These are phyloP conservation scores for Boletus calvinii DNA, from an alignment of 1,284 basidiomycete genomes.

Conservation along the genomic window DNA sequence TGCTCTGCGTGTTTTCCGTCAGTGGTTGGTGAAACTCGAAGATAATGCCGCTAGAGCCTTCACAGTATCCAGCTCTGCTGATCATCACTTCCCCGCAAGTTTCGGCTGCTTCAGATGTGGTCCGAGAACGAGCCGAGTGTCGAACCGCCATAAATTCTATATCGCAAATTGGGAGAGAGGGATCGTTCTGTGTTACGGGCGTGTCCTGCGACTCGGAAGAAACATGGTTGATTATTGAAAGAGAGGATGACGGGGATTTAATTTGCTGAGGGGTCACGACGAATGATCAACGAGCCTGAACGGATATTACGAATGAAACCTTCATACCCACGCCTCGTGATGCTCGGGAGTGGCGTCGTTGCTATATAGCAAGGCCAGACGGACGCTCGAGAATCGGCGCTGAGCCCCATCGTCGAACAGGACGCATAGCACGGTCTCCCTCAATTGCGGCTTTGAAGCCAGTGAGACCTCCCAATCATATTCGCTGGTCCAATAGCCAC, in stretches of 20 bases:
- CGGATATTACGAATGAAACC: background rate
- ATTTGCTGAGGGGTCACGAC: background rate
- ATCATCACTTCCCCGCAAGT: conserved; percentile 6
- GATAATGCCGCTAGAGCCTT: background rate
- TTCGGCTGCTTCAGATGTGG: background rate
- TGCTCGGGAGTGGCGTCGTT: background rate
- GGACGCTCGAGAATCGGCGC: conserved; percentile 10
- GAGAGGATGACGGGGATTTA: background rate
- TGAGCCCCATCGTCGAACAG: conserved; percentile 11
- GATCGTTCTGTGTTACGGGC: background rate
- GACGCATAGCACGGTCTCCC: conserved; percentile 2
- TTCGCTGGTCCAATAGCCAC: conserved; percentile 8
- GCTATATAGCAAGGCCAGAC: conserved; percentile 2
- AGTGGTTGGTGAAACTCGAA: conserved; percentile 9
- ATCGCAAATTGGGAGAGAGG: conserved; percentile 6
- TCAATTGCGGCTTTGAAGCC: background rate
- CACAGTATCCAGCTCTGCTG: background rate
- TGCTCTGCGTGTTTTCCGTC: conserved; percentile 10
- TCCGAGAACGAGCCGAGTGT: conserved; percentile 3
- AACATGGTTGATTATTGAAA: background rate
- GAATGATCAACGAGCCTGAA: background rate
- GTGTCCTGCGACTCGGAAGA: background rate
- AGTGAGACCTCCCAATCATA: conserved; percentile 5
- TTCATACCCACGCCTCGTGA: background rate
- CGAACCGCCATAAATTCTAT: conserved; percentile 3